phyloP scores from a whole-genome alignment of 352 stramenopile genomes.

The Pythium diclinum region DNA sequence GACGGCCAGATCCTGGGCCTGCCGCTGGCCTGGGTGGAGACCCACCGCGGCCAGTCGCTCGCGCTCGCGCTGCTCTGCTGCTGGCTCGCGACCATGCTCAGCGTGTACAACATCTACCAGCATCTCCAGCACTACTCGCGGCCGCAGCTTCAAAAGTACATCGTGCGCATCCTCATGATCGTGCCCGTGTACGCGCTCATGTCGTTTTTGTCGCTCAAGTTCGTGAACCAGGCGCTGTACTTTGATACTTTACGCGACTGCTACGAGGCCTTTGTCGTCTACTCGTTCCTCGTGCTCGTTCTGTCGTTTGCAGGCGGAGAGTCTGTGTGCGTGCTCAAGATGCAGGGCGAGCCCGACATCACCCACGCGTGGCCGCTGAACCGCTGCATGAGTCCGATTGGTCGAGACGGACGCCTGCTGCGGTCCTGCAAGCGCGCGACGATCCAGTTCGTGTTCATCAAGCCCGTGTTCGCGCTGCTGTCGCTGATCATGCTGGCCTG shows the following conservation, averaged over 20 bases:
- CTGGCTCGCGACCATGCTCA: slow-evolving; percentile 54
- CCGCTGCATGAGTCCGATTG: slow-evolving; percentile 72
- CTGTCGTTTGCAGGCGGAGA: slow-evolving; percentile 88
- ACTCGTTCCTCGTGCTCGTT: slow-evolving; percentile 90
- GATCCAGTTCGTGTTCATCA: slow-evolving; percentile 92
- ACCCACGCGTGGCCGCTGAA: slow-evolving; percentile 78
- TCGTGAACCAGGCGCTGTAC: slow-evolving; percentile 77
- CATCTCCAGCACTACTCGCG: slow-evolving; percentile 83
- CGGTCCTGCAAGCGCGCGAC: slow-evolving; percentile 88
- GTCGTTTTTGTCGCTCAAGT: slow-evolving; percentile 79
- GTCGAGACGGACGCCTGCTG: slow-evolving; percentile 76
- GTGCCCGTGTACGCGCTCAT: slow-evolving; percentile 85
- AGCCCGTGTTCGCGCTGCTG: slow-evolving; percentile 85
- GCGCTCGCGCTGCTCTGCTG: slow-evolving; percentile 61
- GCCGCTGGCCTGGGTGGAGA: slow-evolving; percentile 72
- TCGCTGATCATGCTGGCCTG: slow-evolving; percentile 79
- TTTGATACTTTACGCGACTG: slow-evolving; percentile 88
- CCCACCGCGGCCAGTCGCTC: slow-evolving; percentile 46
- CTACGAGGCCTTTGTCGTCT: slow-evolving; percentile 93
- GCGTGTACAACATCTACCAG: slow-evolving; percentile 83
- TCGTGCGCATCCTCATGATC: slow-evolving; percentile 85
- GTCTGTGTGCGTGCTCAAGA: slow-evolving; percentile 85
- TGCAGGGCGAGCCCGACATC: slow-evolving; percentile 81
- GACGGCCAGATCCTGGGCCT: slow-evolving; percentile 55
- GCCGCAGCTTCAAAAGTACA: slow-evolving; percentile 83